phyloP scores from a whole-genome alignment of 768 basidiomycete genomes.

The Mycena venus region DNA sequence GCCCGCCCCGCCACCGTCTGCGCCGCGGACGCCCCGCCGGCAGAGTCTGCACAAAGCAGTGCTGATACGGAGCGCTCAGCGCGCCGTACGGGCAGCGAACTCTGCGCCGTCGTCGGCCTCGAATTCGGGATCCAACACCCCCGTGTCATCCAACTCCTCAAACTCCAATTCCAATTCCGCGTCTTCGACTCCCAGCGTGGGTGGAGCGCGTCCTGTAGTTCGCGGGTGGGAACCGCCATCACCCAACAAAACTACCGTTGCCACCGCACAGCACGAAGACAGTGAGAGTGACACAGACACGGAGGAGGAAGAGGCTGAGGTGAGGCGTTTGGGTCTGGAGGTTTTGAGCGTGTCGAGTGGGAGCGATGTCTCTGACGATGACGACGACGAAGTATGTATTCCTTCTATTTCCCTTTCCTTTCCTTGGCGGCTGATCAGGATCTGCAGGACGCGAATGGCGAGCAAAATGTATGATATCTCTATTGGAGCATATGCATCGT shows the following conservation, averaged over 20 bases:
- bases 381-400: constrained; percentile 42
- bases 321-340: constrained; percentile 66
- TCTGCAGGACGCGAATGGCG: constrained; percentile 36
- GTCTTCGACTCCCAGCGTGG: not conserved
- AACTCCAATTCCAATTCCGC: not conserved
- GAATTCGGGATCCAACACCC: not conserved
- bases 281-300: constrained; percentile 35
- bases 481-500: not conserved
- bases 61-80: constrained; percentile 77
- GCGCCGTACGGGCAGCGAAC: constrained; percentile 62
- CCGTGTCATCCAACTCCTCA: not conserved
- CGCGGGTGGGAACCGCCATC: constrained; percentile 6
- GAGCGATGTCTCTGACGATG: constrained; percentile 49
- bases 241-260: no score
- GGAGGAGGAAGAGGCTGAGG: constrained; percentile 63
- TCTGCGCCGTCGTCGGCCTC: not conserved
- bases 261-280: not conserved
- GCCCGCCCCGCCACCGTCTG: constrained; percentile 47
- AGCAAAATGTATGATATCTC: constrained; percentile 6
- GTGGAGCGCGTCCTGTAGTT: not conserved
- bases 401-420: not conserved
- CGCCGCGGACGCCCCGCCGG: constrained; percentile 44
- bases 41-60: constrained; percentile 77
- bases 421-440: not conserved
- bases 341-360: constrained; percentile 54